phyloP scores from a whole-genome alignment of 2,329 filamentous ascomycete species.

The Penicillium nordicum region DNA sequence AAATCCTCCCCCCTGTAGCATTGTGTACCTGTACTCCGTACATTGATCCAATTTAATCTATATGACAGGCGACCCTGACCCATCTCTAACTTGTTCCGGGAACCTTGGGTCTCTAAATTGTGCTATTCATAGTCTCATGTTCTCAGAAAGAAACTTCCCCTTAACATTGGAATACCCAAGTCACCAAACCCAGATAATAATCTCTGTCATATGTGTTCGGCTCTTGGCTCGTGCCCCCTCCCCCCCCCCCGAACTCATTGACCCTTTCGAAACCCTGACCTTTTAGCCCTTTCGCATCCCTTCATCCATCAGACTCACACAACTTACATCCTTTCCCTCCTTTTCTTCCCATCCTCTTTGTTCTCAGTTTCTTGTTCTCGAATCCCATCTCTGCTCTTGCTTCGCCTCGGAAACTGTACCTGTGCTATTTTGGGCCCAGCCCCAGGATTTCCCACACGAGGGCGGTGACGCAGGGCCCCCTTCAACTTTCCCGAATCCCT shows the following conservation, averaged over 20 bases:
- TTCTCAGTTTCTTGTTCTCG: not conserved
- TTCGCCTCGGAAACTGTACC: not conserved
- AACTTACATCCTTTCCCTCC: not conserved
- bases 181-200: not conserved
- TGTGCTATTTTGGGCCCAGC: conserved; percentile 33
- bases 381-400: not conserved
- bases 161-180: not conserved
- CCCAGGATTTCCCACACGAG: conserved; percentile 26
- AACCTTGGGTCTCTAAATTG: conserved; percentile 17
- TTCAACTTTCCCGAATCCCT: conserved; percentile 18
- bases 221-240: conserved; percentile 8
- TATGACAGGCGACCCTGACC: conserved; percentile 12
- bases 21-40: not conserved
- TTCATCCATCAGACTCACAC: not conserved
- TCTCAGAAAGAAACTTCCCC: not conserved
- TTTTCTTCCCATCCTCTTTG: not conserved
- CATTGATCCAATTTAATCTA: conserved; percentile 3
- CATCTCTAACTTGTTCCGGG: conserved; percentile 4
- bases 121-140: conserved; percentile 5
- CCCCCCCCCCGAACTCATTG: not conserved
- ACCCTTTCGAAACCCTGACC: conserved; percentile 6
- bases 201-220: conserved; percentile 6
- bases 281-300: conserved; percentile 8
- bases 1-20: not conserved
- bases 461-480: conserved; percentile 31